Percentiles rank a stretch among this genome's conserved stretches.
phyloP scores from a whole-genome alignment of 2,329 filamentous ascomycete species.

The Purpureocillium takamizusanense region DNA sequence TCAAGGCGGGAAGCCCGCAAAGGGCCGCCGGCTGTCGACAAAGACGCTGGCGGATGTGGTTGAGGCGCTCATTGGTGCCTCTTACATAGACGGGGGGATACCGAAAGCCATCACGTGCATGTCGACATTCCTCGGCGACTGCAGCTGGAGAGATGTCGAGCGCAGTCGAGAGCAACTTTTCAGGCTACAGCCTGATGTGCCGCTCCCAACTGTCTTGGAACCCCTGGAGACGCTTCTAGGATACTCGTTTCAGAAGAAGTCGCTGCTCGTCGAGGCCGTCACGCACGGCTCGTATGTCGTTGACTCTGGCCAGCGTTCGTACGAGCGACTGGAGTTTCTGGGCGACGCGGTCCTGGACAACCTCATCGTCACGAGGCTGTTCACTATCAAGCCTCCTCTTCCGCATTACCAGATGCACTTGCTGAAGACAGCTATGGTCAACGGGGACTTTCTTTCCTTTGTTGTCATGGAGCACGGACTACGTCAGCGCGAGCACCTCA shows the following conservation, averaged over 20 bases:
- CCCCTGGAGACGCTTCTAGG: constrained; percentile 58
- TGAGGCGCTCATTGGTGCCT: constrained; percentile 73
- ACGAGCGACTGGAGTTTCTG: constrained; percentile 77
- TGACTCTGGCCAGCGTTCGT: constrained; percentile 27
- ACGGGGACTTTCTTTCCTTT: constrained; percentile 72
- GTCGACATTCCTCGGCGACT: constrained; percentile 53
- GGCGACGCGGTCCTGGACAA: constrained; percentile 81
- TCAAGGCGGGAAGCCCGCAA: constrained; percentile 3
- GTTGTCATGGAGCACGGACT: constrained; percentile 46
- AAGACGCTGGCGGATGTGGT: constrained; percentile 84
- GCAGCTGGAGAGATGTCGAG: constrained; percentile 41
- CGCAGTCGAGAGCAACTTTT: constrained; percentile 34
- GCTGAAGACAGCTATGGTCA: constrained; percentile 67
- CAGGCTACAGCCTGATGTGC: constrained; percentile 22
- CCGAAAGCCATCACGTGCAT: constrained; percentile 55
- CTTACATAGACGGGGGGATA: constrained; percentile 61
- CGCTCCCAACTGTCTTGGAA: constrained; percentile 29
- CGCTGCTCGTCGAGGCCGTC: constrained; percentile 66
- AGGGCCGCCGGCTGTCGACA: constrained; percentile 45
- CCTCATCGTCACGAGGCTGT: constrained; percentile 59
- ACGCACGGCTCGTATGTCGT: constrained; percentile 62
- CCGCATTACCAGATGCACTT: constrained; percentile 59
- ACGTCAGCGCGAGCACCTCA: constrained; percentile 11
- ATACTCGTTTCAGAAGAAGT: constrained; percentile 60
- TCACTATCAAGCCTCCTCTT: constrained; percentile 31